phyloP scores from a whole-genome alignment of 1,284 basidiomycete species.

The Puccinia hordei region DNA sequence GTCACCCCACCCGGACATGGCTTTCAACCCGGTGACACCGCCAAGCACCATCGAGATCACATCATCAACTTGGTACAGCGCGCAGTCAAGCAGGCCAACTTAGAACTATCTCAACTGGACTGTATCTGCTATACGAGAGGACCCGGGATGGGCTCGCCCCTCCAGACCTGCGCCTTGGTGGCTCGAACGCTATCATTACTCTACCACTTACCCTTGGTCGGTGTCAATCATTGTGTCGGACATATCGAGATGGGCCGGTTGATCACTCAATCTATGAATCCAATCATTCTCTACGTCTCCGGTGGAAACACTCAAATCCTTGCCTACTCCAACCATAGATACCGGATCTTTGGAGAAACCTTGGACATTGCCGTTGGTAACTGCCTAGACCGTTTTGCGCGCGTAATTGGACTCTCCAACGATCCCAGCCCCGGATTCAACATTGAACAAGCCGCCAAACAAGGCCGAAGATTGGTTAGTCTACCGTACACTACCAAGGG shows the following conservation, averaged over 20 bases:
- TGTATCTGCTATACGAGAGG: slow-evolving; percentile 63
- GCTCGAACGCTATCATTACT: slow-evolving; percentile 86
- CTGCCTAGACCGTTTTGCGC: slow-evolving; percentile 93
- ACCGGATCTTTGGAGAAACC: slow-evolving; percentile 98
- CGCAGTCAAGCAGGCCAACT: slow-evolving; percentile 61
- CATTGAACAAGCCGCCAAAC: slow-evolving; percentile 91
- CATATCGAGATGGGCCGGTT: slow-evolving; percentile 99
- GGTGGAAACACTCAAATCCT: slow-evolving; percentile 99
- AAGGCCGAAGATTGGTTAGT: slow-evolving; percentile 69
- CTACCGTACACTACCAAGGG: slow-evolving; percentile 97
- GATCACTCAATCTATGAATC: slow-evolving; percentile 90
- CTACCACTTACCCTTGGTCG: slow-evolving; percentile 87
- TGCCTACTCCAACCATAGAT: slow-evolving; percentile 93
- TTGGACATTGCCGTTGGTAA: slow-evolving; percentile 99
- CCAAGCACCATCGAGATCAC: slow-evolving; percentile 94
- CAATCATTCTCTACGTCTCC: slow-evolving; percentile 96
- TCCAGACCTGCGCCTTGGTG: slow-evolving; percentile 93
- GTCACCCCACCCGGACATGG: slow-evolving; percentile 97
- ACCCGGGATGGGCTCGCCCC: slow-evolving; percentile 96
- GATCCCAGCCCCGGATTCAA: slow-evolving; percentile 98
- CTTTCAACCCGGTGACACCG: slow-evolving; percentile 92
- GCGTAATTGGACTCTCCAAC: slow-evolving; percentile 93
- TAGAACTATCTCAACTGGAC: slow-evolving; percentile 1
- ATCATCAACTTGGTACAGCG: slow-evolving; percentile 77
- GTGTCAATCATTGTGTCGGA: slow-evolving; percentile 97